Evolutionary conservation across 768 basidiomycete genomes (phyloP).

Genomic region (Podaxis sp.): DNA sequence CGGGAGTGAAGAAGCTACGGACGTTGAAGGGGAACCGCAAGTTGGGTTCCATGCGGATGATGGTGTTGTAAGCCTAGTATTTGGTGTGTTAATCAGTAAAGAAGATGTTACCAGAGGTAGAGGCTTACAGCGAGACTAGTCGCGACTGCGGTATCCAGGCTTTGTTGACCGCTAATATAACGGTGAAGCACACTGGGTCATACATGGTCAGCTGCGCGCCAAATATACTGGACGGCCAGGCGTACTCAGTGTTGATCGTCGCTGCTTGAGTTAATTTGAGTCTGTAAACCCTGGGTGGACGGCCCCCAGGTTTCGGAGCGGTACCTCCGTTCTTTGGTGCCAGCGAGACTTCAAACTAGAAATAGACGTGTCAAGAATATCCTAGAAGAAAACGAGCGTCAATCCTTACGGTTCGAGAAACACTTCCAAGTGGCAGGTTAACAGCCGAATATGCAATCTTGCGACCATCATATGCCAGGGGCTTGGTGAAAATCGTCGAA

Average conservation of each 20-base stretch:
- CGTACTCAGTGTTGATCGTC: slow-evolving; percentile 28
- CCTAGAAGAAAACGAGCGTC: neutral
- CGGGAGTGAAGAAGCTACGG: slow-evolving; percentile 66
- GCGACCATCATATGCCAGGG: slow-evolving; percentile 71
- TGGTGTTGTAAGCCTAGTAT: slow-evolving; percentile 64
- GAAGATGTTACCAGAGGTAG: neutral
- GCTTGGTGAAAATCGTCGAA: slow-evolving; percentile 65
- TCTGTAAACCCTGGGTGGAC: slow-evolving; percentile 58
- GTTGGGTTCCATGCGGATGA: slow-evolving; percentile 71
- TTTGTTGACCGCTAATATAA: slow-evolving; percentile 56
- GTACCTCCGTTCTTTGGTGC: slow-evolving; percentile 32
- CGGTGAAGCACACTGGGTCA: slow-evolving; percentile 48
- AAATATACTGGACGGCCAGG: neutral
- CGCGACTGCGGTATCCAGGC: slow-evolving; percentile 52
- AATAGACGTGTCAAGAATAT: neutral
- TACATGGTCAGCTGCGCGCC: neutral
- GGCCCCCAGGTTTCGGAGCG: slow-evolving; percentile 24
- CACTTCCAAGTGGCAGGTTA: slow-evolving; percentile 50
- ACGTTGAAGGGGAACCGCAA: slow-evolving; percentile 66
- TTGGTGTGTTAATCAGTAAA: neutral
- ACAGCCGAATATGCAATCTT: slow-evolving; percentile 66
- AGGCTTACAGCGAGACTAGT: slow-evolving; percentile 52
- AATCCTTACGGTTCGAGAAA: slow-evolving; percentile 43
- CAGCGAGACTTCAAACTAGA: slow-evolving; percentile 59
- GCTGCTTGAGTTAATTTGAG: slow-evolving; percentile 55